Percentiles rank a stretch among this genome's conserved stretches.
These are phyloP conservation scores for Amanita rubescens DNA, from an alignment of 768 basidiomycete species.

Conservation along the genomic window DNA sequence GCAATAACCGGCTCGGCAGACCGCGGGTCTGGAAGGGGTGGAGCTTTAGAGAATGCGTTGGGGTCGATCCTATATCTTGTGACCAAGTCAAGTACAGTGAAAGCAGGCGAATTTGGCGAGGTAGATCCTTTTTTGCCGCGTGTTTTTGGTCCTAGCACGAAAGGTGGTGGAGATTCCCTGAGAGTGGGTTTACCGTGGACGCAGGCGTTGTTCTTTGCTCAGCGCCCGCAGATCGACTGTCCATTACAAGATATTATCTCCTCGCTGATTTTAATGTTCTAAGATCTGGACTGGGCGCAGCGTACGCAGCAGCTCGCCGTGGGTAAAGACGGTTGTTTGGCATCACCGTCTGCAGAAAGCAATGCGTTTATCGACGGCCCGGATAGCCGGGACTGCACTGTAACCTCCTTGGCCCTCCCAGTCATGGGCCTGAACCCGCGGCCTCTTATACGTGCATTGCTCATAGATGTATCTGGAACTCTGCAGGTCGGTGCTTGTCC, in stretches of 20 bases:
- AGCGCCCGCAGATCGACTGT: not conserved
- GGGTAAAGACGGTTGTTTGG: not conserved
- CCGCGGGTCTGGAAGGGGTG: too few relatives aligned
- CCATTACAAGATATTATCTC: not conserved
- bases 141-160: not conserved
- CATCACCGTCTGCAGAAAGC: not conserved
- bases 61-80: too few relatives aligned
- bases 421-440: constrained; percentile 10
- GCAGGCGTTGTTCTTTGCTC: too few relatives aligned
- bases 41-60: too few relatives aligned
- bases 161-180: not conserved
- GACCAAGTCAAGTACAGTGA: too few relatives aligned
- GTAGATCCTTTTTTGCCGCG: not conserved
- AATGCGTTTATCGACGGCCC: not conserved
- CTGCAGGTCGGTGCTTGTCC: constrained; percentile 47
- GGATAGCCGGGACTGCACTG: too few relatives aligned
- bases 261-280: not conserved
- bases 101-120: too few relatives aligned
- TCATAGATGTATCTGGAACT: constrained; percentile 66
- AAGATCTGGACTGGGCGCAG: not conserved
- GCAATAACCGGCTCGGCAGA: not conserved
- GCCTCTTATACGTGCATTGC: constrained; percentile 40
- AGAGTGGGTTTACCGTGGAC: too few relatives aligned
- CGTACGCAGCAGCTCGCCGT: not conserved
- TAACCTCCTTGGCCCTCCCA: too few relatives aligned